These are phyloP conservation scores for Colletotrichum sp. DNA, from an alignment of 2,329 filamentous ascomycete species.

Conservation along the genomic window DNA sequence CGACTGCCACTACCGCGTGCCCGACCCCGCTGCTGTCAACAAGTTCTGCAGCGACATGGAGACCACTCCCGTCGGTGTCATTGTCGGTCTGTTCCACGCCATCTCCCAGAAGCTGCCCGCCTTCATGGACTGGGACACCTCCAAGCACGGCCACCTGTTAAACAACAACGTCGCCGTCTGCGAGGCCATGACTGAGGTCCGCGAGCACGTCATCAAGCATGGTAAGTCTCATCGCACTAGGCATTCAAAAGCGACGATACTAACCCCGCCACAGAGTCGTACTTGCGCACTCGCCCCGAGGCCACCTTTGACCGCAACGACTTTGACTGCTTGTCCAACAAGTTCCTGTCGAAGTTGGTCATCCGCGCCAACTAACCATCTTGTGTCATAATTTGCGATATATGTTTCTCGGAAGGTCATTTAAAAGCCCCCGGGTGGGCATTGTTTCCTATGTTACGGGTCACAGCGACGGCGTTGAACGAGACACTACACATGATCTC, in stretches of 20 bases:
- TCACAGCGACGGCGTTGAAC: conserved; percentile 26
- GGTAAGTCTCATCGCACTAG: conserved; percentile 63
- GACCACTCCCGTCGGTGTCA: conserved; percentile 91
- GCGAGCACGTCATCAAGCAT: conserved; percentile 90
- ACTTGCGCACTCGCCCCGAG: conserved; percentile 79
- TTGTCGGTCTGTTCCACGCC: conserved; percentile 95
- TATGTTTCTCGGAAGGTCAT: conserved; percentile 12
- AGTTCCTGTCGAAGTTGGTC: conserved; percentile 95
- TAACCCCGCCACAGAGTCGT: conserved; percentile 71
- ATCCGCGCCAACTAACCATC: conserved; percentile 82
- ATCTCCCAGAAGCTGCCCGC: conserved; percentile 96
- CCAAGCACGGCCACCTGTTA: conserved; percentile 87
- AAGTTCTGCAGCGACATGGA: conserved; percentile 99
- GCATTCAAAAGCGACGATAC: conserved; percentile 19
- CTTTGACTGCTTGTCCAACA: conserved; percentile 96
- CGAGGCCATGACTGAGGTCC: conserved; percentile 95
- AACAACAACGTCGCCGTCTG: conserved; percentile 92
- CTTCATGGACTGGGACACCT: conserved; percentile 92
- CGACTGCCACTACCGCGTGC: conserved; percentile 94
- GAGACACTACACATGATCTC: conserved; percentile 18
- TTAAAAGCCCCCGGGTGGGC: conserved; percentile 12
- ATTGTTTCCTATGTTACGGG: conserved; percentile 21
- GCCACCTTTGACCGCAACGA: conserved; percentile 88
- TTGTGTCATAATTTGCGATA: conserved; percentile 19
- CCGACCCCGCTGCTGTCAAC: conserved; percentile 81